These are phyloP conservation scores for Vachellia pachyceras DNA, from an alignment of 306 rosid genomes.

Conservation along the genomic window DNA sequence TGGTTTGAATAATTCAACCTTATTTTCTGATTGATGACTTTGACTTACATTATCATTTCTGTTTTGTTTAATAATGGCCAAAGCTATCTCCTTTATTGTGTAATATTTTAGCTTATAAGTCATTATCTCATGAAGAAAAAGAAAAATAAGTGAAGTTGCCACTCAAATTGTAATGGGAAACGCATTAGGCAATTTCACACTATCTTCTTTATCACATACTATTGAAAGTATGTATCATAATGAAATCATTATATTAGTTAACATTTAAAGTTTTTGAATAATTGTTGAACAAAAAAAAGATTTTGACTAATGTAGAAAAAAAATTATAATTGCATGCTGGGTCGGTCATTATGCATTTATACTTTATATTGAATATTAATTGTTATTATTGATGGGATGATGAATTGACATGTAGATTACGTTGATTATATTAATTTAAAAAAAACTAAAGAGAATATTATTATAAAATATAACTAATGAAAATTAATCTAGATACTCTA, in stretches of 20 bases:
- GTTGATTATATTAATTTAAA: background rate
- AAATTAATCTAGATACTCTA: background rate
- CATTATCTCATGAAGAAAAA: background rate
- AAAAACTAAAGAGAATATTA: too few relatives aligned
- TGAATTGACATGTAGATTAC: background rate
- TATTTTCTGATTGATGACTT: background rate
- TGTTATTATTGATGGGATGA: background rate
- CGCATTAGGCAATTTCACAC: background rate
- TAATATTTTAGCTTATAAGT: background rate
- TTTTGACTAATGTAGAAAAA: too few relatives aligned
- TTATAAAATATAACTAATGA: background rate
- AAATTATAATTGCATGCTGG: background rate
- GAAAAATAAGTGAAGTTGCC: background rate
- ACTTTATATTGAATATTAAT: background rate
- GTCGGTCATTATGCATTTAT: background rate
- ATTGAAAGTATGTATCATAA: background rate
- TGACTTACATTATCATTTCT: background rate
- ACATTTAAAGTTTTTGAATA: background rate
- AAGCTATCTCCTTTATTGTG: background rate
- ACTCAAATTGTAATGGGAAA: background rate
- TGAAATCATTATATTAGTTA: background rate
- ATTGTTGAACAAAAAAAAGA: background rate
- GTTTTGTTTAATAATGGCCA: background rate
- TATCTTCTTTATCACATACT: background rate
- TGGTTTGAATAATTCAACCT: background rate